Evolutionary conservation across 495 filamentous ascomycete species (phyloP), one percentile per base, ranked within the genome.

Genomic region (Lasiosphaeriaceae sp.): DNA sequence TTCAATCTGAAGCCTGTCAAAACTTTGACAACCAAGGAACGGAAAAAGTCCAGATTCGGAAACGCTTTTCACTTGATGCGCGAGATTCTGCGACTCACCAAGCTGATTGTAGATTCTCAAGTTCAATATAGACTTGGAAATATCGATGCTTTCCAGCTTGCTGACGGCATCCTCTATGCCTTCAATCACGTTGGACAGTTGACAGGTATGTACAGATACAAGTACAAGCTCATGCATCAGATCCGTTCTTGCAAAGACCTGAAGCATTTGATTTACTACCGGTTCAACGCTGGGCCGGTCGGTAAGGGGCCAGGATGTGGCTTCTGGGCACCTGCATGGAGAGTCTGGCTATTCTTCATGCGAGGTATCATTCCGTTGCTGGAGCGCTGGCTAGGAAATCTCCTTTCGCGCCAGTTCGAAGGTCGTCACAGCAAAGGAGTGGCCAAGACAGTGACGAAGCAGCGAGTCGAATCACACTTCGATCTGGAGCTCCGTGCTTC

Each of bases 311-410:
- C 95, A 52, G 95, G 95, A 22, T 97, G 94, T 68, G 95, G 95
- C 69, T 99, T 99, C 79, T 99, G 95, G 95, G 95, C 95, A 5
- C 95, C 95, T 8, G 93, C 95, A 31, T 99, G 95, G 95, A 82
- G 95, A 65, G 95, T 99, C 0, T 99, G 95, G 95, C 77, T 99
- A n/a, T 97, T 99, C 76, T 99, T 99, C 80, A 96, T 99, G 91
- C 84, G 95, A 58, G 95, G 95, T 66, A 97, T 97, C 53, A 96
- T 99, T 62, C 95, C 95, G 17, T 77, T 99, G 53, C 83, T 99
- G 6, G 95, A 99, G 73, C 83, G 95, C 66, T 99, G 95, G 95
- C 86, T 99, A 47, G 95, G 95, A 37, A 99, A 99, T 69, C 73
- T 99, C 58, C 82, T 99, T 2, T 96, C 92, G 57, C 87, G 95